Percentiles rank a stretch among this genome's conserved stretches.
Conservation (phyloP, 2,329 filamentous ascomycete species). For the Colletotrichum somersetense region DNA sequence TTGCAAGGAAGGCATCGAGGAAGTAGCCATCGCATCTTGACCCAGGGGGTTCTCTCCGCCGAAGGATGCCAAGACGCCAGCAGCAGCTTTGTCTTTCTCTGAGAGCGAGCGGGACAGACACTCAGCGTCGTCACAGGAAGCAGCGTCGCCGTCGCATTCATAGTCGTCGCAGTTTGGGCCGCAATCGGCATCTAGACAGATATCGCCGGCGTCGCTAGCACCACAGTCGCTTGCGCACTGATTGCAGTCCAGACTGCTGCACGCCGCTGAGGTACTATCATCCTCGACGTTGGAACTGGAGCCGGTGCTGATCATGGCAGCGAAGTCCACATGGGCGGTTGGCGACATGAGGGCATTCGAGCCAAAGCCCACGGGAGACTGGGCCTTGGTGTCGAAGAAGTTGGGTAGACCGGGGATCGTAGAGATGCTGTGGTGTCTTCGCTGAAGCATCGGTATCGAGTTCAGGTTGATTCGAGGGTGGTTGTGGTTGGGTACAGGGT, state of each 20-base stretch:
- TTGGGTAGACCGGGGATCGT: slow-evolving; percentile 22
- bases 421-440: slow-evolving; percentile 32
- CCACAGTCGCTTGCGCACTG: slow-evolving; percentile 53
- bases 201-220: slow-evolving; percentile 49
- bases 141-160: slow-evolving; percentile 52
- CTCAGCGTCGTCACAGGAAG: slow-evolving; percentile 52
- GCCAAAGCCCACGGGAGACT: slow-evolving; percentile 6
- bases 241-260: slow-evolving; percentile 51
- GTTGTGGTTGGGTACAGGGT: slow-evolving; percentile 34
- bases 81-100: slow-evolving; percentile 22
- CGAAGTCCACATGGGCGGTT: slow-evolving; percentile 16
- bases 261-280: slow-evolving; percentile 51
- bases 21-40: slow-evolving; percentile 1
- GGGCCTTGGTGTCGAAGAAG: slow-evolving; percentile 16
- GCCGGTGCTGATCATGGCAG: slow-evolving; percentile 1
- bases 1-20: slow-evolving; percentile 1
- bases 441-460: slow-evolving; percentile 15
- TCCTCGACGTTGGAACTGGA: slow-evolving; percentile 35
- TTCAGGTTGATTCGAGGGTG: slow-evolving; percentile 38
- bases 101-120: slow-evolving; percentile 45
- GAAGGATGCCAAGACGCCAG: slow-evolving; percentile 21
- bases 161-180: slow-evolving; percentile 56
- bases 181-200: slow-evolving; percentile 54
- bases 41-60: slow-evolving; percentile 8
- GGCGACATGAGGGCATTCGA: slow-evolving; percentile 25